phyloP scores from a whole-genome alignment of 495 filamentous ascomycete species.

The Talaromyces liani region DNA sequence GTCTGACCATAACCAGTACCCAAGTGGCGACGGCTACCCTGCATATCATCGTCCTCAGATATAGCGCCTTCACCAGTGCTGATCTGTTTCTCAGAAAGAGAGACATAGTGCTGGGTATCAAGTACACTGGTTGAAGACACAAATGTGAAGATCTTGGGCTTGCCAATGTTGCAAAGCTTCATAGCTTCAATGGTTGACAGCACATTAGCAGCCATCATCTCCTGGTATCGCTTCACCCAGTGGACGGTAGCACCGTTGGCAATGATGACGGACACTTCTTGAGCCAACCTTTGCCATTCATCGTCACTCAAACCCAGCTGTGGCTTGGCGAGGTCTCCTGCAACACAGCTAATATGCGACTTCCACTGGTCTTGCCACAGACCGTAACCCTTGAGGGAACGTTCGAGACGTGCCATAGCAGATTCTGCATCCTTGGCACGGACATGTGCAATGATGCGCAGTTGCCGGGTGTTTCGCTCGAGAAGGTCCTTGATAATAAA shows the following conservation, averaged over 20 bases:
- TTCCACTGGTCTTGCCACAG: conserved; percentile 72
- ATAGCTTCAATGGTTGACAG: conserved; percentile 71
- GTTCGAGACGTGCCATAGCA: conserved; percentile 42
- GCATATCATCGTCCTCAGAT: conserved; percentile 57
- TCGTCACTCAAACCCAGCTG: conserved; percentile 60
- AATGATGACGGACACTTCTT: conserved; percentile 69
- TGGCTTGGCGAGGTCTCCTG: conserved; percentile 66
- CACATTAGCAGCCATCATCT: conserved; percentile 73
- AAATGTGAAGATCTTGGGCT: conserved; percentile 74
- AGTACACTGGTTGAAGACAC: conserved; percentile 82
- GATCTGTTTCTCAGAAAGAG: conserved; percentile 55
- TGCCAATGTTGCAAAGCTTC: conserved; percentile 65
- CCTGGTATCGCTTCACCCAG: conserved; percentile 77
- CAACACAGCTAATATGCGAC: conserved; percentile 52
- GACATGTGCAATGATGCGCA: conserved; percentile 72
- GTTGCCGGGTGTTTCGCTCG: conserved; percentile 42
- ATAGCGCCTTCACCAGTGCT: conserved; percentile 46
- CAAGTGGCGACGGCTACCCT: conserved; percentile 56
- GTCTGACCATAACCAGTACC: conserved; percentile 86
- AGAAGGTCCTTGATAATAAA: conserved; percentile 74
- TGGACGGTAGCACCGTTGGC: conserved; percentile 89
- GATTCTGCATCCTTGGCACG: conserved; percentile 51
- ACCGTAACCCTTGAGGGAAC: conserved; percentile 54
- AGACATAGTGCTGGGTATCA: conserved; percentile 73
- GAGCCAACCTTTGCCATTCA: conserved; percentile 54